Evolutionary conservation across 192 early-diverging fungal species (phyloP).

Genomic region (Backusella tuberculispora): DNA sequence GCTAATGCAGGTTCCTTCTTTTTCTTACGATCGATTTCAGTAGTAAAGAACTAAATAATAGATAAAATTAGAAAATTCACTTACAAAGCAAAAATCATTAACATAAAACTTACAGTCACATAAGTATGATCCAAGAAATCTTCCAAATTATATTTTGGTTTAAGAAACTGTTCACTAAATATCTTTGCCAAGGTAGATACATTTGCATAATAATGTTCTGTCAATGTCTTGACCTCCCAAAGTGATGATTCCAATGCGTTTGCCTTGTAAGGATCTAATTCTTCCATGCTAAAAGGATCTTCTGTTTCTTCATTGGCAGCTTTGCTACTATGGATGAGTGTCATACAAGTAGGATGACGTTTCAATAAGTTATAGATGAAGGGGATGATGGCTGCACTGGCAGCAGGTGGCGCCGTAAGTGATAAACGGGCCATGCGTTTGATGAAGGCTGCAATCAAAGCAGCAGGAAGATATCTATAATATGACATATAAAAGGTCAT

Average conservation of each 20-base stretch:
- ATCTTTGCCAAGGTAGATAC: constrained; percentile 84
- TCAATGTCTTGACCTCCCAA: constrained; percentile 93
- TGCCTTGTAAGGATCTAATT: constrained; percentile 79
- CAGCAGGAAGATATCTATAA: constrained; percentile 80
- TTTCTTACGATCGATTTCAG: constrained; percentile 57
- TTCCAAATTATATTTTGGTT: constrained; percentile 87
- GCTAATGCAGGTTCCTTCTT: constrained; percentile 67
- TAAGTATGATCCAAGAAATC: constrained; percentile 97
- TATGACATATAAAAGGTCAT: too few relatives aligned
- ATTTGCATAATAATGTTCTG: constrained; percentile 86
- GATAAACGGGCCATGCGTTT: constrained; percentile 88
- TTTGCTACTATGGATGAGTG: constrained; percentile 76
- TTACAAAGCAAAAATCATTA: background rate
- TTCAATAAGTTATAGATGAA: constrained; percentile 92
- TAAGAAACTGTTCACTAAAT: constrained; percentile 88
- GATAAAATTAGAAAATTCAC: constrained; percentile 2
- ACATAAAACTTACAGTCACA: constrained; percentile 47
- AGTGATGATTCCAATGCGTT: constrained; percentile 84
- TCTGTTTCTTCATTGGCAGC: constrained; percentile 30
- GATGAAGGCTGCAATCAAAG: constrained; percentile 91
- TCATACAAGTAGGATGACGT: constrained; percentile 88
- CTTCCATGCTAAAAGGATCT: constrained; percentile 58
- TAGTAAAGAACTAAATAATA: constrained; percentile 61
- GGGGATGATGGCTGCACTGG: constrained; percentile 84
- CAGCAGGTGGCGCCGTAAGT: constrained; percentile 85